Conservation (phyloP, 1,284 basidiomycete species). For the Stygiomarasmius scandens region DNA sequence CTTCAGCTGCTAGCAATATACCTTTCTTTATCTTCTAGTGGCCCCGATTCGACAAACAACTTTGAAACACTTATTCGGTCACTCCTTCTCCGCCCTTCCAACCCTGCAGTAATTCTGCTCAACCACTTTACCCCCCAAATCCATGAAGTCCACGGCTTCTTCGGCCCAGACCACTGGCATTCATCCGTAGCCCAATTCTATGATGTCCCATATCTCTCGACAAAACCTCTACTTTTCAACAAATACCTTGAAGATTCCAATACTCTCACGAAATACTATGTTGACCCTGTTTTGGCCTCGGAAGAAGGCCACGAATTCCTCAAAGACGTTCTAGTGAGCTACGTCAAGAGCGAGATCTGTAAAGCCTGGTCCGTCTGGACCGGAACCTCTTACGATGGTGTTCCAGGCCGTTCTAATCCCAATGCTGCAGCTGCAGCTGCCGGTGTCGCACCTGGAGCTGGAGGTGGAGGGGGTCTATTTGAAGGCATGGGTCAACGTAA, state of each 20-base stretch:
- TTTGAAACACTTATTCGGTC: conserved; percentile 93
- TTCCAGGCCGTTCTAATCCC: too few species aligned
- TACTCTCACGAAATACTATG: too few species aligned
- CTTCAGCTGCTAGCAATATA: conserved; percentile 52
- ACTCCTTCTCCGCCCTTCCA: conserved; percentile 82
- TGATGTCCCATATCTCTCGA: conserved; percentile 89
- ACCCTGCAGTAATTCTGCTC: conserved; percentile 86
- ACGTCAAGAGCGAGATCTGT: too few species aligned
- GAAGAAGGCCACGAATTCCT: too few species aligned
- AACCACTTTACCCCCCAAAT: conserved; percentile 91
- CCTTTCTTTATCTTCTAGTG: neutral
- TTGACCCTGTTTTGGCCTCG: too few species aligned
- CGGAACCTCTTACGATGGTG: too few species aligned
- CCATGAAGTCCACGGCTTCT: conserved; percentile 78
- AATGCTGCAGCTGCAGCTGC: conserved; percentile 41
- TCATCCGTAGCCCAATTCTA: conserved; percentile 92
- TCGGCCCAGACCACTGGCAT: conserved; percentile 87
- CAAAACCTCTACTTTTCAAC: conserved; percentile 81
- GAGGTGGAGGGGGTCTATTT: conserved; percentile 58
- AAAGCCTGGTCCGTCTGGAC: too few species aligned
- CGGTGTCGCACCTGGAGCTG: conserved; percentile 30
- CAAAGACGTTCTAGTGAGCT: too few species aligned
- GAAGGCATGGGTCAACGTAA: too few species aligned
- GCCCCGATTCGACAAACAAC: conserved; percentile 66
- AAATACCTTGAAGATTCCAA: conserved; percentile 83